phyloP scores from a whole-genome alignment of 768 basidiomycete genomes.

The Jaapia argillacea region DNA sequence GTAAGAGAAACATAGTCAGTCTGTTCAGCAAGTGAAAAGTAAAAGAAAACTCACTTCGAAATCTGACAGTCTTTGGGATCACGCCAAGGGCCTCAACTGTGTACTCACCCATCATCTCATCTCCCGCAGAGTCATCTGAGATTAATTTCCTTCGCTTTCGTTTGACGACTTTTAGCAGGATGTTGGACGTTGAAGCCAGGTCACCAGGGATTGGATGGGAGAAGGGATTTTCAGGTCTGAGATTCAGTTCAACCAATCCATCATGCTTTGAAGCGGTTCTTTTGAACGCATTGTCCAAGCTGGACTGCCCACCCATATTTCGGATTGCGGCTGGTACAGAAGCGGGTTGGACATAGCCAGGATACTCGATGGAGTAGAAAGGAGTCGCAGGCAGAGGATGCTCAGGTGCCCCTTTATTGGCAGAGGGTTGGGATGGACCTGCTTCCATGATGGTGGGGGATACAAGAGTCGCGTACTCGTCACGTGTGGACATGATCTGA shows the following conservation, averaged over 20 bases:
- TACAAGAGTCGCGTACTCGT: too few relatives aligned
- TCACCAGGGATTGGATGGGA: slow-evolving; percentile 82
- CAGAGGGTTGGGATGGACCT: too few relatives aligned
- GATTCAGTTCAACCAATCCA: slow-evolving; percentile 62
- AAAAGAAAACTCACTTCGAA: slow-evolving; percentile 59
- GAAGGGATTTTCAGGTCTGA: slow-evolving; percentile 67
- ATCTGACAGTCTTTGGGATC: slow-evolving; percentile 76
- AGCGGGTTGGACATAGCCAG: slow-evolving; percentile 63
- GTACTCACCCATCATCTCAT: slow-evolving; percentile 50
- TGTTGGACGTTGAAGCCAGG: slow-evolving; percentile 62
- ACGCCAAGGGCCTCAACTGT: slow-evolving; percentile 64
- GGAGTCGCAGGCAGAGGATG: slow-evolving; percentile 42
- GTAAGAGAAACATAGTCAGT: slow-evolving; percentile 1
- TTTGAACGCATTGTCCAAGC: slow-evolving; percentile 70
- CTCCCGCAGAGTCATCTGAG: slow-evolving; percentile 7
- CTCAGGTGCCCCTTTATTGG: too few relatives aligned
- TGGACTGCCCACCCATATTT: slow-evolving; percentile 59
- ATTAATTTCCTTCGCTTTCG: slow-evolving; percentile 43
- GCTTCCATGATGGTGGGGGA: too few relatives aligned
- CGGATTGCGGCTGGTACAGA: slow-evolving; percentile 56
- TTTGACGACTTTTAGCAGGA: slow-evolving; percentile 80
- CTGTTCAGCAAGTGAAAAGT: neutral
- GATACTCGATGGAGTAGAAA: slow-evolving; percentile 84
- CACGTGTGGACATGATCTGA: too few relatives aligned
- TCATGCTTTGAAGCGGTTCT: slow-evolving; percentile 53